Evolutionary conservation across 2,329 filamentous ascomycete genomes (phyloP).

Genomic region (Sarocladium brachiariae): DNA sequence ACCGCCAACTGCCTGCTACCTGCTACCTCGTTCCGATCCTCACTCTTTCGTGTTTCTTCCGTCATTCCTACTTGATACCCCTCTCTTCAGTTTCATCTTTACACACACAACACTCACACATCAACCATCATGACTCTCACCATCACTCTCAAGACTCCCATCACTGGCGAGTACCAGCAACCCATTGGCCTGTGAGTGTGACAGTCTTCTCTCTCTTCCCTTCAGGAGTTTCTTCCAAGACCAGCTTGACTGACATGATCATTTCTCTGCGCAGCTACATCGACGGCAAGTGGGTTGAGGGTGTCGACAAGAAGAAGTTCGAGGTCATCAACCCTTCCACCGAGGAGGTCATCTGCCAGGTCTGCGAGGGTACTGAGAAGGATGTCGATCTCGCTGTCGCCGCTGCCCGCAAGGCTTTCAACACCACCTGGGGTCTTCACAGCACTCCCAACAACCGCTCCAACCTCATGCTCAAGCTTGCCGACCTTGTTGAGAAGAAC

Average conservation of each 20-base stretch:
- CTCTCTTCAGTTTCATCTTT: conserved; percentile 10
- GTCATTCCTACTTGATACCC: conserved; percentile 15
- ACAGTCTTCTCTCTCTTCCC: background rate
- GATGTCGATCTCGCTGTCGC: conserved; percentile 74
- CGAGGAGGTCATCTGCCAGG: conserved; percentile 77
- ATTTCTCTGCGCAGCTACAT: conserved; percentile 58
- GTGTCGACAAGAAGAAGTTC: conserved; percentile 81
- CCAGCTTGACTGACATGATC: conserved; percentile 15
- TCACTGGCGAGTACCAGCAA: conserved; percentile 52
- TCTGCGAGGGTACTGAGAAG: conserved; percentile 82
- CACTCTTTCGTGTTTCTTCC: background rate
- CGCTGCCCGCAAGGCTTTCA: conserved; percentile 80
- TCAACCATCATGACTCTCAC: conserved; percentile 39
- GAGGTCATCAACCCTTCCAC: conserved; percentile 85
- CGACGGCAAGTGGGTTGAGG: conserved; percentile 80
- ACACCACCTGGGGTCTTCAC: conserved; percentile 61
- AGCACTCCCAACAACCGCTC: conserved; percentile 64
- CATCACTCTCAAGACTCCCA: conserved; percentile 60
- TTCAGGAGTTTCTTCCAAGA: background rate
- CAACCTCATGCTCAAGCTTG: conserved; percentile 65
- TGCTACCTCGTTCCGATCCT: conserved; percentile 7
- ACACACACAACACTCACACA: too few relatives aligned
- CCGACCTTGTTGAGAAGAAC: conserved; percentile 75
- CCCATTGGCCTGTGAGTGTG: conserved; percentile 53
- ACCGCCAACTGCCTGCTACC: too few relatives aligned